Base-by-base conservation (phyloP, 139 green algal species). In the Tetradesmus lagerheimii region DNA sequence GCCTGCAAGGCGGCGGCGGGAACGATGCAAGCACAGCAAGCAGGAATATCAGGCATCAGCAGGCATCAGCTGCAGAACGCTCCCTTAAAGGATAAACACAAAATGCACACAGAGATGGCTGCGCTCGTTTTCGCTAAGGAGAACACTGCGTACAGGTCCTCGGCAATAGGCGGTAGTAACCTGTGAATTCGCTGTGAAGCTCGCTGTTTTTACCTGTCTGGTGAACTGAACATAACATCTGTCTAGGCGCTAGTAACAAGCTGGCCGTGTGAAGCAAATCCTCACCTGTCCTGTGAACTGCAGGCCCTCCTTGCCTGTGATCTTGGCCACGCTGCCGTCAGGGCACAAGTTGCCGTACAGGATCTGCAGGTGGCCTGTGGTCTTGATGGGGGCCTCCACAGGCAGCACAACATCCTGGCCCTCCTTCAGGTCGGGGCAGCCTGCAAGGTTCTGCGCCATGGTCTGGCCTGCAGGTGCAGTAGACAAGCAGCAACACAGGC, bases 291-390 rank as follows among this genome's bases (percentile, higher is more conserved):
- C 94, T 34, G 81, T 90, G 89, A 97, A 98, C 78, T 92, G 80
- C 34, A 97, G 93, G n/a, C 96, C 95, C 91, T 98, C 96, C 90
- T 95, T 92, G 89, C 98, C 98, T 0, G 98, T 99, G 93, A 99
- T 99, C 95, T 99, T 99, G 38, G 96, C 98, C 38, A 99, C 98
- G 37, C 94, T 97, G 38, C 98, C 98, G 88, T 98, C 96, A 18
- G 97, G 97, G 0, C 97, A 96, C 31, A 99, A 88, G 94, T 99
- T 99, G 86, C 98, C 98, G 91, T 99, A 99, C 83, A 99, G 90
- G 84, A 98, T 98, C 94, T 99, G 96, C 45, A 94, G 86, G 83
- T 94, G 92, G 29, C 90, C 95, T 50, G 39, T 77, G 1, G 79
- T 3, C 94, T 99, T 99, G 94, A 99, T 99, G 86, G 98, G 97